Evolutionary conservation across 75 land plant genomes (phyloP).

Genomic region (Isoetes taiwanensis): DNA sequence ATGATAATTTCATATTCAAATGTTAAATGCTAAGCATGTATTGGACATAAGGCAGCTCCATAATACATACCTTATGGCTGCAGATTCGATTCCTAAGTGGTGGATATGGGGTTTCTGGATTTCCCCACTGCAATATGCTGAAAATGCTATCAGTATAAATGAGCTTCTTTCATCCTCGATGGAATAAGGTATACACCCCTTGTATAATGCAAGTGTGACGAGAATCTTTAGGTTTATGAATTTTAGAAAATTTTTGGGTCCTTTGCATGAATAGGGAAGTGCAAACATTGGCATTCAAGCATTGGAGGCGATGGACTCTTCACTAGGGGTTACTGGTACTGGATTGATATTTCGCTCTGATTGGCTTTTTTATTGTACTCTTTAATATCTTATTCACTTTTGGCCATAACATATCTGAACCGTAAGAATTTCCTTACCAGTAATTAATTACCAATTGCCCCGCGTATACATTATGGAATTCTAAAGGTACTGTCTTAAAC

Average conservation of each 20-base stretch:
- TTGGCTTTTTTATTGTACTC: neutral
- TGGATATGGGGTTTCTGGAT: constrained; percentile 9
- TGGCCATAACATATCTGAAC: constrained; percentile 7
- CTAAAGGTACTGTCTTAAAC: neutral
- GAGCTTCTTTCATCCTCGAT: neutral
- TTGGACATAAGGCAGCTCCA: too few species aligned
- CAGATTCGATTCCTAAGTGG: constrained; percentile 2
- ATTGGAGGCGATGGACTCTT: constrained; percentile 7
- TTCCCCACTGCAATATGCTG: neutral
- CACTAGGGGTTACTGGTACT: constrained; percentile 6
- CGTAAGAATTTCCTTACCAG: neutral
- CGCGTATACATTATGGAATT: constrained; percentile 1
- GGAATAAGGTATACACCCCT: too few species aligned
- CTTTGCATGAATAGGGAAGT: too few species aligned
- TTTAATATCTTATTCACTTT: constrained; percentile 4
- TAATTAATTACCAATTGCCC: neutral
- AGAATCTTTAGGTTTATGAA: too few species aligned
- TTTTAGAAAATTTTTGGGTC: too few species aligned
- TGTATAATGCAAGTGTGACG: too few species aligned
- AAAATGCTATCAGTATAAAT: constrained; percentile 1
- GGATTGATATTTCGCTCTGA: neutral
- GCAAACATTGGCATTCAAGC: too few species aligned
- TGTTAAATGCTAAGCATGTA: too few species aligned
- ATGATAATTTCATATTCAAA: too few species aligned
- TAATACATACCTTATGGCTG: neutral